Base-by-base conservation (phyloP, 345 rosid genomes). In the Populus alba region DNA sequence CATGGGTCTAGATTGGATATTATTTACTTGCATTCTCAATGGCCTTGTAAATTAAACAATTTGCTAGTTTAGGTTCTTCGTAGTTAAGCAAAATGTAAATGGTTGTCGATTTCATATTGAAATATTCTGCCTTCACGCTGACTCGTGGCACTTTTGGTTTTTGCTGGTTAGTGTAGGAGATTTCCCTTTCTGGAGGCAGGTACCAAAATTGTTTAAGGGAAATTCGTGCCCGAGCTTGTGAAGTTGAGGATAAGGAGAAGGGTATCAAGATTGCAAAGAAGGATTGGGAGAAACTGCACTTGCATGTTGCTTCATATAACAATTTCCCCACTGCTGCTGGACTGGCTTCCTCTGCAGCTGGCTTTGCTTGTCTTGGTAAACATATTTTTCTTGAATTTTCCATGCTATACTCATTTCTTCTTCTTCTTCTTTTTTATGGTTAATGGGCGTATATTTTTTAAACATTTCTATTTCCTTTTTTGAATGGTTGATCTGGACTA, bases 281-380 rank as follows among this genome's bases (percentile, higher is more conserved):
- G 76, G 98, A 94, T 71, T 96, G 97, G 99, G 92, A 91, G 80
- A 91, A 88, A 66, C 35, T 96, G 87, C 87, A 92, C 77, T 71
- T 96, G 0, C 98, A 92, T 78, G 89, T 94, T 86, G 97, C 99
- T 76, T 96, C 99, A 15, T 92, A 82, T 77, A 96, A 96, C 83
- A 94, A 90, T 79, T 96, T 96, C 75, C 99, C 99, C 57, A 92
- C 98, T 41, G 99, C 98, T 72, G 99, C 98, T 84, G 99, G 99
- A 27, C 86, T 96, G 87, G 99, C 99, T 83, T 96, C 99, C 83
- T 96, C 99, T 39, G 99, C 99, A 0, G 97, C 99, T 80, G 99
- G 99, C 43, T 88, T 96, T 81, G 98, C 99, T 74, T 96, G 99
- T 86, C 91, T 96, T 69, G 99, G 99, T 94, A 88, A 79, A 31